Conservation (phyloP, 2,329 filamentous ascomycete genomes). For the Teratosphaeria pseudoeucalypti region DNA sequence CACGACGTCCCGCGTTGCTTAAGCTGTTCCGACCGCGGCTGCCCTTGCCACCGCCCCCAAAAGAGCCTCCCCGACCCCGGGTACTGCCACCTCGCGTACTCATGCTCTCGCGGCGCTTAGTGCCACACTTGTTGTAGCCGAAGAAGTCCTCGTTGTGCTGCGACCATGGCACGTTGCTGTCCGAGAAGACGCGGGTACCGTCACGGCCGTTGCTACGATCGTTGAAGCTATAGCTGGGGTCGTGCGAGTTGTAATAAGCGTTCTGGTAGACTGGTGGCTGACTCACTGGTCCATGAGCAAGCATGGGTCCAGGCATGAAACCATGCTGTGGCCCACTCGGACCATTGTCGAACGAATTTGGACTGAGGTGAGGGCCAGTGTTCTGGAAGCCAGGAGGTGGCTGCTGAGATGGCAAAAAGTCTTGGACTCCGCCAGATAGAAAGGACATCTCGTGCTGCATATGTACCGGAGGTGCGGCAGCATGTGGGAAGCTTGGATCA, state of each 20-base stretch:
- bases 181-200: background rate
- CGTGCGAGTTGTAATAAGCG: background rate
- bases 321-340: background rate
- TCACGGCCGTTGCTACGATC: slow-evolving; percentile 2
- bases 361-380: background rate
- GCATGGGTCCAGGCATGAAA: background rate
- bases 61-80: slow-evolving; percentile 1
- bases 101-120: slow-evolving; percentile 1
- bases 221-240: background rate
- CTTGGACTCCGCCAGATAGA: background rate
- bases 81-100: background rate
- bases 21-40: slow-evolving; percentile 5
- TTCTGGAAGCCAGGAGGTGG: background rate
- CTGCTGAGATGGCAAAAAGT: background rate
- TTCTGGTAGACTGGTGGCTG: background rate
- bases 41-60: background rate
- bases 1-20: background rate
- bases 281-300: background rate
- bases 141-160: background rate
- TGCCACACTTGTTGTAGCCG: background rate
- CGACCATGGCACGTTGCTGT: background rate
- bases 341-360: background rate
- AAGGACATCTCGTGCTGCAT: background rate
- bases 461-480: background rate
- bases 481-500: background rate